Evolutionary conservation across 192 early-diverging fungal genomes (phyloP), one percentile per base, ranked within the genome.

Genomic region (Allomyces macrogynus): DNA sequence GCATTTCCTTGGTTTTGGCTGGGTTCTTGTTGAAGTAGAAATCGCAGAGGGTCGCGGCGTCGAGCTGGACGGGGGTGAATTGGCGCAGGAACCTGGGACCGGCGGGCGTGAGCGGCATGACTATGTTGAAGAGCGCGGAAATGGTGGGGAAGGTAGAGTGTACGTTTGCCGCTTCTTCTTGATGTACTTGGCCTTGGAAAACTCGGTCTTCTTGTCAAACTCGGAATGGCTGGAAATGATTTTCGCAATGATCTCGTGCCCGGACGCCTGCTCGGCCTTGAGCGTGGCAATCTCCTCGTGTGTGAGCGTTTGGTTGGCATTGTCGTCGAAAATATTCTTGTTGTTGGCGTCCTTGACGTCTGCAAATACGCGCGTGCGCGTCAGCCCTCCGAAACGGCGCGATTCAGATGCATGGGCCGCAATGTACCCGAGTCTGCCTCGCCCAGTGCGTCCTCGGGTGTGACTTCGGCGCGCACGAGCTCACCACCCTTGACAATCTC

Each of bases 171-270:
- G 79, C 70, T 91, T 93, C 68, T 88, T 81, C 68, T 84, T 77
- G 65, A 96, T 87, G 65, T 96, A 96, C 79, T 97, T 97, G 40
- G 88, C 86, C 74, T 96, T 92, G 23, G 93, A 87, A 68, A 87
- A 97, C 67, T 92, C 90, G 0, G 95, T 97, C 75, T 97, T 97
- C 65, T 85, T 79, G 57, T 89, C 85, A 71, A 93, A 96, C 18
- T 83, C 72, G 25, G 84, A 74, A 73, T 89, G 88, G 71, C 89
- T 89, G 63, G 85, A 86, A 4, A 87, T 81, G 61, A 97, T 73
- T 57, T 82, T 83, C 66, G 82, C 77, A 65, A 97, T 91, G 27
- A 97, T 82, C 66, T 83, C 77, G 73, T 87, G 66, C 7, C 49
- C 49, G 16, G 12, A n/a, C 49, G 12, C 20, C 22, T 84, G 80